Conservation (phyloP, 495 filamentous ascomycete genomes). For the Penicillium cataractarum region DNA sequence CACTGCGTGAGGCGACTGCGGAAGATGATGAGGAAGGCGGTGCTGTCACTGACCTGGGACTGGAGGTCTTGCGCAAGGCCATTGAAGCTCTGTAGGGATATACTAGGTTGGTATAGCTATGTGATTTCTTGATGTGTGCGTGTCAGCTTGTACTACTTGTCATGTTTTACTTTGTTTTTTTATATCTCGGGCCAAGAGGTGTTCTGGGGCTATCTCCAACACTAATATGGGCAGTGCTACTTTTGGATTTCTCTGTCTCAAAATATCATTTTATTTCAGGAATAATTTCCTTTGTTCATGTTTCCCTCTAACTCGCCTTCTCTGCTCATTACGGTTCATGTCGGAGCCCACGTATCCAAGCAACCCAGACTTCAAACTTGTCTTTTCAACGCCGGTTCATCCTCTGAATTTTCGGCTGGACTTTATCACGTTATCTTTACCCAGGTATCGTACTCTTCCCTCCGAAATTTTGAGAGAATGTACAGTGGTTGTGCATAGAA, state of each 20-base stretch:
- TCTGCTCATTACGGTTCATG: neutral
- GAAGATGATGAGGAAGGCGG: conserved; percentile 48
- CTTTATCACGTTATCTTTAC: too few relatives aligned
- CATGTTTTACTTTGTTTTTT: neutral
- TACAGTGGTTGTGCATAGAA: too few relatives aligned
- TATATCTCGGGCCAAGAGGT: conserved; percentile 6
- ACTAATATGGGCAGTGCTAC: neutral
- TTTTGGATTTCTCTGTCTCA: neutral
- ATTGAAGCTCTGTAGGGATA: conserved; percentile 70
- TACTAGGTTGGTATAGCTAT: conserved; percentile 7
- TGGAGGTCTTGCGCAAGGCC: conserved; percentile 75
- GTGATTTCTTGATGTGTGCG: neutral
- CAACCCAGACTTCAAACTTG: too few relatives aligned
- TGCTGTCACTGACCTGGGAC: conserved; percentile 49
- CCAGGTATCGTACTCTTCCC: too few relatives aligned
- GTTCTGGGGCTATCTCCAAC: neutral
- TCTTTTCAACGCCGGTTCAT: too few relatives aligned
- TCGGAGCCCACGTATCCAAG: too few relatives aligned
- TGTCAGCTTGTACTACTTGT: neutral
- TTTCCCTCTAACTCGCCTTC: neutral
- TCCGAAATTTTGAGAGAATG: too few relatives aligned
- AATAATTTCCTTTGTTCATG: neutral
- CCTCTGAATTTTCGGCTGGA: too few relatives aligned
- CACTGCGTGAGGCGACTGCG: conserved; percentile 61
- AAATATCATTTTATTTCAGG: neutral